Conservation (phyloP, 176 grass and related monocot genomes). For the Elymus sibiricus region DNA sequence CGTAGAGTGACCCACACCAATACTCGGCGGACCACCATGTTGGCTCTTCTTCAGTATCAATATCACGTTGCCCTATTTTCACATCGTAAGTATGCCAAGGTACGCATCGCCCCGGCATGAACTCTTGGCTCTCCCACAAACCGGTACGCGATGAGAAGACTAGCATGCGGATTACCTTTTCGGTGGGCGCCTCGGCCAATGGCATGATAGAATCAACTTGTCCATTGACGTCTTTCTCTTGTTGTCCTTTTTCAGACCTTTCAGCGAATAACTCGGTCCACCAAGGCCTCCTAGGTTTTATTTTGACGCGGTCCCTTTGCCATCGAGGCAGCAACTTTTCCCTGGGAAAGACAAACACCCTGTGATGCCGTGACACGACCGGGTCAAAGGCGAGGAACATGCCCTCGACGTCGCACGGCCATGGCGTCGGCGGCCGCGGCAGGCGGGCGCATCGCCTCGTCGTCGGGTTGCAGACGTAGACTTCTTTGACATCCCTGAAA, state of each 20-base stretch:
- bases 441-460: not conserved
- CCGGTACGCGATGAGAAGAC: too few species aligned
- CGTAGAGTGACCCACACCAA: too few species aligned
- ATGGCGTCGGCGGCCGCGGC: not conserved
- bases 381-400: not conserved
- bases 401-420: not conserved
- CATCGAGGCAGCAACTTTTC: not conserved
- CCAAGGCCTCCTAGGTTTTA: too few species aligned
- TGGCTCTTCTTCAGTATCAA: too few species aligned
- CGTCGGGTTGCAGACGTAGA: not conserved
- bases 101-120: too few species aligned
- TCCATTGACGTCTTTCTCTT: not conserved
- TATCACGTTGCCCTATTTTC: too few species aligned
- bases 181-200: too few species aligned
- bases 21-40: too few species aligned
- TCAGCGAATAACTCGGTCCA: not conserved
- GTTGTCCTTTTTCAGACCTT: not conserved
- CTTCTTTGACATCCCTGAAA: not conserved
- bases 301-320: not conserved
- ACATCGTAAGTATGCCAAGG: too few species aligned
- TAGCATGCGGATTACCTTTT: not conserved
- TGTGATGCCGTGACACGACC: not conserved
- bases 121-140: too few species aligned
- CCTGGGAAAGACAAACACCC: not conserved
- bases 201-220: too few species aligned